A percentile compares a stretch with the other conserved stretches of the same genome.
phyloP scores from a whole-genome alignment of 805 yeast species.

The Wickerhamia fluorescens region DNA sequence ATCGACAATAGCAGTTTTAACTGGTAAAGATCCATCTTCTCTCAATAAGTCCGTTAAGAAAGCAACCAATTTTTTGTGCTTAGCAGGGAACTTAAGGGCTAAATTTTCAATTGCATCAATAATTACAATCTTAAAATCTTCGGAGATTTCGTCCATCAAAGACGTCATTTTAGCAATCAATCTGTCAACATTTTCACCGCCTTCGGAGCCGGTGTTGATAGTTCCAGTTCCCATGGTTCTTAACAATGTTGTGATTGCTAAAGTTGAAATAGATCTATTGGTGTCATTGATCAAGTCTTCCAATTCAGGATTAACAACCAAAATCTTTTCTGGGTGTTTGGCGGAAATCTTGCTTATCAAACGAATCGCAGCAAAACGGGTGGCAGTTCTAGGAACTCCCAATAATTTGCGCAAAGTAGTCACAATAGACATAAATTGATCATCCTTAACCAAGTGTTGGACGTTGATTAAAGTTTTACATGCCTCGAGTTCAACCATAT shows the following conservation, averaged over 20 bases:
- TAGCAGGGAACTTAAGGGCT: conserved; percentile 88
- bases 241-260: conserved; percentile 91
- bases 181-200: conserved; percentile 68
- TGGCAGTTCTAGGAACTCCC: conserved; percentile 81
- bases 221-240: conserved; percentile 82
- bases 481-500: conserved; percentile 89
- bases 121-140: conserved; percentile 90
- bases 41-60: conserved; percentile 81
- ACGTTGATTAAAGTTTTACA: conserved; percentile 61
- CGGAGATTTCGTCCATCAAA: conserved; percentile 89
- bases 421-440: conserved; percentile 65
- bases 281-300: conserved; percentile 83
- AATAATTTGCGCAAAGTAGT: conserved; percentile 68
- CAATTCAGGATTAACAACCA: conserved; percentile 75
- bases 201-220: conserved; percentile 24
- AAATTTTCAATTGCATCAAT: conserved; percentile 91
- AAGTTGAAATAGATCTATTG: conserved; percentile 89
- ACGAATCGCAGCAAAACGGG: conserved; percentile 91
- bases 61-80: conserved; percentile 72
- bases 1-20: conserved; percentile 84
- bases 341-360: conserved; percentile 79
- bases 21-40: conserved; percentile 83
- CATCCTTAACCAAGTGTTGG: conserved; percentile 50
- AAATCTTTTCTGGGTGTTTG: conserved; percentile 70
- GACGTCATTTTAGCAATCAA: conserved; percentile 80